Percentiles rank a stretch among this genome's conserved stretches.
Evolutionary conservation across 352 stramenopile species (phyloP).

Genomic region (Pythium rhizo-oryzae): DNA sequence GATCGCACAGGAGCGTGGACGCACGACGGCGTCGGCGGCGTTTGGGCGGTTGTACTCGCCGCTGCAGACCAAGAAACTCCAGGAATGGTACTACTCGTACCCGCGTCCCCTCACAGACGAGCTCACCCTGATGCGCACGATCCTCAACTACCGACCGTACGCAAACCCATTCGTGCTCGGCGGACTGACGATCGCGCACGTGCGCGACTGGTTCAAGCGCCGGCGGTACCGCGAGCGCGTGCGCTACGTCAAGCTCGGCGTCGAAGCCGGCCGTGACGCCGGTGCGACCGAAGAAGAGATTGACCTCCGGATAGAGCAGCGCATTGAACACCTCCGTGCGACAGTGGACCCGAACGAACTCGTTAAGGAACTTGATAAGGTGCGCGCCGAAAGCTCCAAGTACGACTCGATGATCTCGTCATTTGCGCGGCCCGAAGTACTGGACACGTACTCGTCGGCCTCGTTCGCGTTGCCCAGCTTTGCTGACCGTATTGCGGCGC

Average conservation of each 20-base stretch:
- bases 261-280: slow-evolving; percentile 64
- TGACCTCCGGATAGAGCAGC: slow-evolving; percentile 73
- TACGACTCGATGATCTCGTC: slow-evolving; percentile 68
- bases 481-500: slow-evolving; percentile 37
- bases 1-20: slow-evolving; percentile 74
- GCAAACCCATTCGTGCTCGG: slow-evolving; percentile 64
- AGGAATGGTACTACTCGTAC: slow-evolving; percentile 87
- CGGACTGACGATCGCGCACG: slow-evolving; percentile 64
- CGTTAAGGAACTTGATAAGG: slow-evolving; percentile 77
- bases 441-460: slow-evolving; percentile 59
- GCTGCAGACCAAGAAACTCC: slow-evolving; percentile 76
- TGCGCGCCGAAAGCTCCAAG: slow-evolving; percentile 60
- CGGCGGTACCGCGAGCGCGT: slow-evolving; percentile 79
- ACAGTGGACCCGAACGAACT: slow-evolving; percentile 79
- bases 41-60: slow-evolving; percentile 62
- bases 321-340: slow-evolving; percentile 67
- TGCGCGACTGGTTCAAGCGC: slow-evolving; percentile 88
- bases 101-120: slow-evolving; percentile 76
- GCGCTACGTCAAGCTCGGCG: slow-evolving; percentile 71
- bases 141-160: slow-evolving; percentile 82
- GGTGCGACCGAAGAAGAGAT: slow-evolving; percentile 77
- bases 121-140: slow-evolving; percentile 82
- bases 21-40: slow-evolving; percentile 38
- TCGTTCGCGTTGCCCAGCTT: slow-evolving; percentile 54
- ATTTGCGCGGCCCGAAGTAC: slow-evolving; percentile 61